phyloP scores from a whole-genome alignment of 805 yeast genomes.

The Starmerella etchellsii region DNA sequence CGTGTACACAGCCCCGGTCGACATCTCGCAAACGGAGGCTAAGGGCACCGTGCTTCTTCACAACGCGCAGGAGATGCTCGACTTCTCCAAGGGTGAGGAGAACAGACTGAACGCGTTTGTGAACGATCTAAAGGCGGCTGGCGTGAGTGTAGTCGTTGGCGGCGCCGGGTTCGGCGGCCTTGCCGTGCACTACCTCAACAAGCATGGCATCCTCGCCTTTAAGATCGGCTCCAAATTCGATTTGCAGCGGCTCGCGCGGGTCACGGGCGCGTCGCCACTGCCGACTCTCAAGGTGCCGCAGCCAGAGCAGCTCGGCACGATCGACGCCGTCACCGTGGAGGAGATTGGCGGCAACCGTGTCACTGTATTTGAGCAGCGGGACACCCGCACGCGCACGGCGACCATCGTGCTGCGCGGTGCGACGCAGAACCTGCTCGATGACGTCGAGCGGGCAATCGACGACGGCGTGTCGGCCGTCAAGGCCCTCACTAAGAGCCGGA shows the following conservation, averaged over 20 bases:
- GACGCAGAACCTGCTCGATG: slow-evolving; percentile 84
- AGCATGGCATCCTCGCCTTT: slow-evolving; percentile 70
- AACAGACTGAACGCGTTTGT: slow-evolving; percentile 77
- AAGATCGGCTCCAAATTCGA: slow-evolving; percentile 91
- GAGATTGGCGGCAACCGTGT: slow-evolving; percentile 98
- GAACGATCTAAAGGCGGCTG: slow-evolving; percentile 59
- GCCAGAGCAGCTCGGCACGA: slow-evolving; percentile 81
- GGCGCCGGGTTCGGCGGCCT: slow-evolving; percentile 89
- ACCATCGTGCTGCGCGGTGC: slow-evolving; percentile 94
- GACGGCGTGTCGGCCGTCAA: slow-evolving; percentile 91
- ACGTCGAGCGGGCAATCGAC: slow-evolving; percentile 92
- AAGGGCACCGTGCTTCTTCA: slow-evolving; percentile 94
- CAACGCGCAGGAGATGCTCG: slow-evolving; percentile 93
- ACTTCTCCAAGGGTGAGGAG: slow-evolving; percentile 93
- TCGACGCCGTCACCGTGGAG: slow-evolving; percentile 77
- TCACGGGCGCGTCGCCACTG: slow-evolving; percentile 93
- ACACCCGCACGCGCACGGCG: slow-evolving; percentile 59
- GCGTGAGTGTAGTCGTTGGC: slow-evolving; percentile 81
- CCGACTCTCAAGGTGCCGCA: slow-evolving; percentile 75
- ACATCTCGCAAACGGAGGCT: slow-evolving; percentile 92
- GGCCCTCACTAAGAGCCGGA: slow-evolving; percentile 69
- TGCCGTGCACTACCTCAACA: slow-evolving; percentile 83
- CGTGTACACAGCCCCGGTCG: slow-evolving; percentile 85
- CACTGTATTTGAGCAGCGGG: slow-evolving; percentile 75
- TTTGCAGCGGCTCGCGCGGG: slow-evolving; percentile 83